phyloP scores from a whole-genome alignment of 2,329 filamentous ascomycete genomes.

The Nectriaceae sp. region DNA sequence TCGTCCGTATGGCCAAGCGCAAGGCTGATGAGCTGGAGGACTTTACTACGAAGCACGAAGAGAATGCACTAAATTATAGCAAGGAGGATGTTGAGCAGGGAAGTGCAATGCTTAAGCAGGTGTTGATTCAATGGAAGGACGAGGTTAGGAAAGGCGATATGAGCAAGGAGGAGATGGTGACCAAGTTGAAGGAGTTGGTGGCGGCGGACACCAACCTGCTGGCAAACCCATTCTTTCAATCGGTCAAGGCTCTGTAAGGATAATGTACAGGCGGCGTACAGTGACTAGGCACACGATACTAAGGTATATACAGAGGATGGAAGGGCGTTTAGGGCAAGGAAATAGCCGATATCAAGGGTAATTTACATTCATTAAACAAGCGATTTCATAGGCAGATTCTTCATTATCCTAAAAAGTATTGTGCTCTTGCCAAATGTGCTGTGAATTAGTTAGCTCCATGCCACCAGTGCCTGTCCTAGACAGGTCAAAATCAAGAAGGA shows the following conservation, averaged over 20 bases:
- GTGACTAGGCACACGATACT: not conserved
- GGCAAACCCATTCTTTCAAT: conserved; percentile 71
- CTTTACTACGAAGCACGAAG: conserved; percentile 79
- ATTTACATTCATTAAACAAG: not conserved
- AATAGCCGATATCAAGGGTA: not conserved
- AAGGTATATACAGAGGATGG: not conserved
- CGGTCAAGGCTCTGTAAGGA: conserved; percentile 54
- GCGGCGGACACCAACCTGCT: conserved; percentile 66
- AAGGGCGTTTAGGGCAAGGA: not conserved
- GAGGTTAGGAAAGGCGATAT: conserved; percentile 63
- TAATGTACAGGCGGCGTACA: not conserved
- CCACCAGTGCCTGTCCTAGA: too few relatives aligned
- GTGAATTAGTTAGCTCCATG: conserved; percentile 5
- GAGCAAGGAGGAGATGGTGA: conserved; percentile 75
- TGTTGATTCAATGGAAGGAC: conserved; percentile 84
- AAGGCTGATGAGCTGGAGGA: conserved; percentile 98
- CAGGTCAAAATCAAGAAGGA: not conserved
- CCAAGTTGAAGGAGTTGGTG: conserved; percentile 78
- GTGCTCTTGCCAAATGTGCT: not conserved
- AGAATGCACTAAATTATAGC: conserved; percentile 61
- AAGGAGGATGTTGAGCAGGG: conserved; percentile 90
- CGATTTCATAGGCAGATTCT: not conserved
- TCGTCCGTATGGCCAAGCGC: conserved; percentile 97
- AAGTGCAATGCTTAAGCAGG: conserved; percentile 78
- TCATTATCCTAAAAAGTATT: not conserved